phyloP scores from a whole-genome alignment of 83 land plant genomes.

The Picea abies region DNA sequence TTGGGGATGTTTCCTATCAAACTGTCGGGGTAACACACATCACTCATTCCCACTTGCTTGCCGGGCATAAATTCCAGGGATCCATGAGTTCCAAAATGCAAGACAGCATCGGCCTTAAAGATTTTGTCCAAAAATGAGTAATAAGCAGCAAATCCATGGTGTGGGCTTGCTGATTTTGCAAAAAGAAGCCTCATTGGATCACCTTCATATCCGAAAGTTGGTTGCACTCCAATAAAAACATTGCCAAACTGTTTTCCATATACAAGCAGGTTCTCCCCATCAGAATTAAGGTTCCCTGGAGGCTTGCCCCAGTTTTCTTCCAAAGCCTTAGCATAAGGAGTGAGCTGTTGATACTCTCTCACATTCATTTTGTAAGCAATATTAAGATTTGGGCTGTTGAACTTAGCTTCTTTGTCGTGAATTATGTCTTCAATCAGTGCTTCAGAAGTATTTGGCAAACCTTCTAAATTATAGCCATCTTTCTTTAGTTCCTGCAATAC shows the following conservation, averaged over 20 bases:
- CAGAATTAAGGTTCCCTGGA: conserved; percentile 98
- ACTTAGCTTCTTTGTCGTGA: conserved; percentile 99
- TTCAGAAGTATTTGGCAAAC: conserved; percentile 91
- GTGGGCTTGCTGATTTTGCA: conserved; percentile 99
- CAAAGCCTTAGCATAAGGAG: conserved; percentile 85
- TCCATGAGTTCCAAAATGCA: conserved; percentile 99
- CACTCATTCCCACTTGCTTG: conserved; percentile 99
- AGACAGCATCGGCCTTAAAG: conserved; percentile 94
- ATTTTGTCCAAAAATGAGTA: conserved; percentile 96
- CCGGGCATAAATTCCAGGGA: conserved; percentile 99
- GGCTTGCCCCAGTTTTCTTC: conserved; percentile 99
- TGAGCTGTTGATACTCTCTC: conserved; percentile 86
- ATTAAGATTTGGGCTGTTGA: conserved; percentile 97
- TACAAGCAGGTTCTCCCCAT: conserved; percentile 94
- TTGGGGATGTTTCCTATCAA: conserved; percentile 99
- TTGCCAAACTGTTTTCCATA: conserved; percentile 99
- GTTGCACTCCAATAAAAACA: conserved; percentile 98
- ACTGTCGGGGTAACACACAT: conserved; percentile 96
- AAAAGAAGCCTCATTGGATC: conserved; percentile 99
- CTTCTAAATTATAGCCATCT: conserved; percentile 92
- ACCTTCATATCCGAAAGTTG: conserved; percentile 99
- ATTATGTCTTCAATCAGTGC: conserved; percentile 90
- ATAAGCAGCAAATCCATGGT: conserved; percentile 99
- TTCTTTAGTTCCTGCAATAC: conserved; percentile 79
- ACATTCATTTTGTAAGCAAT: conserved; percentile 93